These are phyloP conservation scores for Aphanomyces euteiches DNA, from an alignment of 352 stramenopile species.

Conservation along the genomic window DNA sequence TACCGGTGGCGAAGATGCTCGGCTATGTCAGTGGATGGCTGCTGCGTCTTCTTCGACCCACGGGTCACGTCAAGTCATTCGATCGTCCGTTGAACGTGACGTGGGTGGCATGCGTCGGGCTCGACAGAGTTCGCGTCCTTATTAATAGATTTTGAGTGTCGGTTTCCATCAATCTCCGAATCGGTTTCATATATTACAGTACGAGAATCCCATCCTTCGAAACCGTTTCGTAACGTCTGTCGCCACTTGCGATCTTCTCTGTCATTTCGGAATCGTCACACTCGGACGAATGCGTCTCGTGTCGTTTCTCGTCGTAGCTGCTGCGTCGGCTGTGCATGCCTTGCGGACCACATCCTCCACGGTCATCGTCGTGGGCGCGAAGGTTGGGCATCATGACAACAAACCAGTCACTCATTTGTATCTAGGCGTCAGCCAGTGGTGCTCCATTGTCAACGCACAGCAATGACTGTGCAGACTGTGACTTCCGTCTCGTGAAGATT, in stretches of 20 bases:
- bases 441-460: slow-evolving; percentile 83
- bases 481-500: slow-evolving; percentile 80
- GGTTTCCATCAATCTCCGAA: background rate
- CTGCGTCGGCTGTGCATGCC: background rate
- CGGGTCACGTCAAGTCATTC: background rate
- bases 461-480: slow-evolving; percentile 78
- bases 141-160: slow-evolving; percentile 28
- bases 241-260: too few species aligned
- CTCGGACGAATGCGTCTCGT: too few species aligned
- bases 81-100: slow-evolving; percentile 23
- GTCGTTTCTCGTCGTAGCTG: background rate
- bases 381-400: slow-evolving; percentile 35
- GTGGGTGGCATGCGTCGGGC: slow-evolving; percentile 22
- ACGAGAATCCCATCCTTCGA: too few species aligned
- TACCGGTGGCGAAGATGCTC: slow-evolving; percentile 83
- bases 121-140: slow-evolving; percentile 27
- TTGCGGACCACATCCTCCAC: slow-evolving; percentile 51
- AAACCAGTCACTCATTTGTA: background rate
- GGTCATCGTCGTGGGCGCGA: slow-evolving; percentile 70
- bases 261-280: too few species aligned
- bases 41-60: background rate
- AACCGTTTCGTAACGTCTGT: too few species aligned
- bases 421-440: slow-evolving; percentile 56
- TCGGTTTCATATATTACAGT: background rate
- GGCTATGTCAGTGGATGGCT: slow-evolving; percentile 71